Percentiles rank a stretch among this genome's conserved stretches.
Conservation (phyloP, 352 stramenopile genomes). For the Achlya hypogyna region DNA sequence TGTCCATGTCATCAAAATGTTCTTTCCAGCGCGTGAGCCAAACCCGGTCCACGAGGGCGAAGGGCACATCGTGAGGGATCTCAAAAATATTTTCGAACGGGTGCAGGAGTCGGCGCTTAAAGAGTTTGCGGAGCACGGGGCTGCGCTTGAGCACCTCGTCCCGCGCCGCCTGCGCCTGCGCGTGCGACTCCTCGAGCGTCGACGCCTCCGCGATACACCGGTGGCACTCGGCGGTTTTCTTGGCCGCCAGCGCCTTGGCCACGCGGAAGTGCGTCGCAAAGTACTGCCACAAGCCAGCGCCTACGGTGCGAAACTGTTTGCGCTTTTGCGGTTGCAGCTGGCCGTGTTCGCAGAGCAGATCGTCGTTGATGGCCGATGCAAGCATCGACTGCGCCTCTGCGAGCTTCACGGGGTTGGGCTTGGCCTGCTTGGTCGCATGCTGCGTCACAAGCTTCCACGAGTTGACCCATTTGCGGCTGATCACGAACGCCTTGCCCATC, state of each 20-base stretch:
- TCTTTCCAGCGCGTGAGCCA: constrained; percentile 59
- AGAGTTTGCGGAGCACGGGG: constrained; percentile 38
- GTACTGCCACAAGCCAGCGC: constrained; percentile 45
- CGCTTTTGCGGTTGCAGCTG: constrained; percentile 52
- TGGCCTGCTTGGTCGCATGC: constrained; percentile 16
- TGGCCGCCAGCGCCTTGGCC: constrained; percentile 30
- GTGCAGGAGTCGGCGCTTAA: constrained; percentile 31
- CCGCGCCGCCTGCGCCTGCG: constrained; percentile 36
- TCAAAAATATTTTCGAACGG: constrained; percentile 25
- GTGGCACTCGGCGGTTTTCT: constrained; percentile 29
- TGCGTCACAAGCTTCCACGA: constrained; percentile 4
- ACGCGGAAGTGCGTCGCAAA: constrained; percentile 46
- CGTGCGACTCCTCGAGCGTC: constrained; percentile 43
- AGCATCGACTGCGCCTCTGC: constrained; percentile 26
- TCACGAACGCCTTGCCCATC: too few relatives aligned
- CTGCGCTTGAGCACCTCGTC: constrained; percentile 48
- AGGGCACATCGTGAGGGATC: constrained; percentile 23
- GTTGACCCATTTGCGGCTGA: constrained; percentile 20
- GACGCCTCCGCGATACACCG: constrained; percentile 45
- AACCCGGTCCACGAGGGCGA: constrained; percentile 48
- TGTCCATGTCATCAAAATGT: constrained; percentile 66
- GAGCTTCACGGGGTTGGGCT: constrained; percentile 23
- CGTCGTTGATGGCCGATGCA: constrained; percentile 47
- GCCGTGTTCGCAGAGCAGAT: constrained; percentile 62
- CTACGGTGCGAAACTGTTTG: constrained; percentile 50